Conservation (phyloP, 1,284 basidiomycete genomes). For the Puccinia brachypodii region DNA sequence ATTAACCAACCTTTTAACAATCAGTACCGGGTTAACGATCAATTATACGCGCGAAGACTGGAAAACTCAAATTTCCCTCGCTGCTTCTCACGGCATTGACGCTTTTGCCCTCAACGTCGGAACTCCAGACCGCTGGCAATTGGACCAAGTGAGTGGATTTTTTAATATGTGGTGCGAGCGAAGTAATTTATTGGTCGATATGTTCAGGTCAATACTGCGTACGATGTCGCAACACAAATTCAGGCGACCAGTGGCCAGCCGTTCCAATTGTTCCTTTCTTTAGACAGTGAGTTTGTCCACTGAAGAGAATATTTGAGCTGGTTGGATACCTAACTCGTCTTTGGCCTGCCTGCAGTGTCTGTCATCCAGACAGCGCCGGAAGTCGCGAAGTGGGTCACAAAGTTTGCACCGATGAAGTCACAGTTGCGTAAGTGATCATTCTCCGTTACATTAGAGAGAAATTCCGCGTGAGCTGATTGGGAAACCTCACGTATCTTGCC, state of each 20-base stretch:
- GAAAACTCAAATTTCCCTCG: slow-evolving; percentile 6
- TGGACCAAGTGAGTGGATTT: slow-evolving; percentile 33
- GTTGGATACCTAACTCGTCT: neutral
- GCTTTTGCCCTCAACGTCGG: slow-evolving; percentile 45
- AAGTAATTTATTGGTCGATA: no score
- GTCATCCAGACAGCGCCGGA: slow-evolving; percentile 29
- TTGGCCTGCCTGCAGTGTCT: slow-evolving; percentile 44
- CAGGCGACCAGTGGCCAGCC: slow-evolving; percentile 6
- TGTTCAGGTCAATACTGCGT: slow-evolving; percentile 29
- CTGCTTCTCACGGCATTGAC: slow-evolving; percentile 30
- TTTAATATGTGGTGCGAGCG: no score
- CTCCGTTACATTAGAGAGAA: neutral
- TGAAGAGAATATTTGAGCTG: neutral
- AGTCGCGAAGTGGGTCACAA: slow-evolving; percentile 42
- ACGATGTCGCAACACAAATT: slow-evolving; percentile 16
- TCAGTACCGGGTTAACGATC: slow-evolving; percentile 40
- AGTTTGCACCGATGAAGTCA: slow-evolving; percentile 16
- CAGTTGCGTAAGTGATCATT: slow-evolving; percentile 29
- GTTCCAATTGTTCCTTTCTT: slow-evolving; percentile 41
- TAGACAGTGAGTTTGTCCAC: slow-evolving; percentile 22
- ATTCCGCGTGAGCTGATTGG: no score
- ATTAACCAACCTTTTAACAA: no score
- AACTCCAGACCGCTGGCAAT: slow-evolving; percentile 26
- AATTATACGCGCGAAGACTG: slow-evolving; percentile 40
- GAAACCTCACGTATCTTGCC: neutral